Base-by-base conservation (phyloP, 129 eudicot species). In the Pittosporum tobira region DNA sequence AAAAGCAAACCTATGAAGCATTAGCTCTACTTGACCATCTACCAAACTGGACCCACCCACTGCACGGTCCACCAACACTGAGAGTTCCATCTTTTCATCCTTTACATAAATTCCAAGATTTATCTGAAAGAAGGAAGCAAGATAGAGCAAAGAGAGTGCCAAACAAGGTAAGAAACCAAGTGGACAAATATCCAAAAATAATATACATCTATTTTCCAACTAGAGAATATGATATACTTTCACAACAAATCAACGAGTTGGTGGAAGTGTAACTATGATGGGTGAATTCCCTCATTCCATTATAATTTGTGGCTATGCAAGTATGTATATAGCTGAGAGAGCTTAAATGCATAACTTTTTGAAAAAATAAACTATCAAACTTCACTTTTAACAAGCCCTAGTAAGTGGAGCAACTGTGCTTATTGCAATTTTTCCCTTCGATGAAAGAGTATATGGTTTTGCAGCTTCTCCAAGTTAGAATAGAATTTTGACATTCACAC, bases 41-140 rank as follows among this genome's bases (percentile, higher is more conserved):
- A 72, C 77, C 68, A 83, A 59, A 69, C 99, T 91, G 54, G 94
- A 74, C 43, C 90, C 99, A 63, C 99, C 99, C 52, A 91, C 94
- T 48, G 96, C 88, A 64, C 99, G 94, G 63, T 91, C 99, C 56
- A 86, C 99, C 68, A 91, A 72, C 53, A 91, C 91, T 2, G 99
- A 91, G 45, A 91, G 81, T 68, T 91, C 99, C 66, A 23, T 69
- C 65, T 34, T 78, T 73, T 66, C 94, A 79, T 84, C 94, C 72
- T 76, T 79, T 58, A 87, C 71, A 73, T 91, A 91, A 48, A 86
- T 86, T 42, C 99, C 96, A 59, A 87, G 95, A 69, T 86, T 91
- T 72, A 91, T 72, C 99, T 91, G 47, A 62, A 64, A 25, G 22
- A 49, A n/a, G 34, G 62, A 6, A 48, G 50, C 51, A 42, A 27